Conservation (phyloP, 2,329 filamentous ascomycete species). For the Aspergillus carbonarius region DNA sequence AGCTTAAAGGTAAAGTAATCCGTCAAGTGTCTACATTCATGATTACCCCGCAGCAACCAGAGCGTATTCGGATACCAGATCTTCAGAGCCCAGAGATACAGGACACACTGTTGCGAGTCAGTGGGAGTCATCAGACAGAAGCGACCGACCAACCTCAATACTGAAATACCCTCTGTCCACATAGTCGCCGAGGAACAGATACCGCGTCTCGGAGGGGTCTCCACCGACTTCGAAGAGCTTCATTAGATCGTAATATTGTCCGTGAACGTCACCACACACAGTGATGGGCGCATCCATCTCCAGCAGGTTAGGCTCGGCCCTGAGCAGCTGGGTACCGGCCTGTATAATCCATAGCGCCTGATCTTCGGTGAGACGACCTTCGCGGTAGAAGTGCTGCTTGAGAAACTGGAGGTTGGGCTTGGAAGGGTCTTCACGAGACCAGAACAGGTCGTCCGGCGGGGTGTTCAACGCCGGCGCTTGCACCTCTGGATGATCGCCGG, state of each 20-base stretch:
- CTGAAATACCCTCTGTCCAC: slow-evolving; percentile 98
- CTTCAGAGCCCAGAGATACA: slow-evolving; percentile 97
- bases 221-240: slow-evolving; percentile 98
- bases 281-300: slow-evolving; percentile 99
- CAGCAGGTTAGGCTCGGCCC: slow-evolving; percentile 87
- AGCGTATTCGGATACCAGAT: slow-evolving; percentile 98
- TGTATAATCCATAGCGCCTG: slow-evolving; percentile 95
- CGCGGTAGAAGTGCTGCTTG: slow-evolving; percentile 97
- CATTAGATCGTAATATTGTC: slow-evolving; percentile 99
- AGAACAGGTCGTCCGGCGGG: slow-evolving; percentile 92
- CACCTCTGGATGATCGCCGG: slow-evolving; percentile 65
- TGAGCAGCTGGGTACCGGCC: slow-evolving; percentile 81
- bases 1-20: slow-evolving; percentile 99
- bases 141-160: slow-evolving; percentile 66
- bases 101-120: slow-evolving; percentile 65
- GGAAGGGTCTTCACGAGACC: slow-evolving; percentile 75
- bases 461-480: slow-evolving; percentile 94
- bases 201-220: slow-evolving; percentile 92
- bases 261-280: slow-evolving; percentile 96
- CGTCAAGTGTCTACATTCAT: slow-evolving; percentile 97
- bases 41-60: slow-evolving; percentile 95
- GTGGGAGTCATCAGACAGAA: neutral
- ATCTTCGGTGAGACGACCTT: slow-evolving; percentile 94
- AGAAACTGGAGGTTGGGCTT: slow-evolving; percentile 94
- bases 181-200: slow-evolving; percentile 96